Conservation (phyloP, 2,329 filamentous ascomycete genomes). For the Biscogniauxia sp. region DNA sequence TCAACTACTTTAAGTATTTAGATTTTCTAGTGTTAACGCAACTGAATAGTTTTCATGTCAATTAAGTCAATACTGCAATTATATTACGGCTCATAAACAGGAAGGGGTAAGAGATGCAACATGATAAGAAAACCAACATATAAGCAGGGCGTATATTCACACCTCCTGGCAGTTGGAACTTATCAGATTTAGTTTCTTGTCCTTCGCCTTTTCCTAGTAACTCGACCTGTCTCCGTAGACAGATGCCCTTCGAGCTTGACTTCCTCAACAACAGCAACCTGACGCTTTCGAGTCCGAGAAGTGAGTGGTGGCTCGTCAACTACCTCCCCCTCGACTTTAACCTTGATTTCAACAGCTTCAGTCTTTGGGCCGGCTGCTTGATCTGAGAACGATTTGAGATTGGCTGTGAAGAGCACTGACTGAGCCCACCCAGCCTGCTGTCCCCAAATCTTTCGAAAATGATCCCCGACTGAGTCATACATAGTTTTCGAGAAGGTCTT, state of each 20-base stretch:
- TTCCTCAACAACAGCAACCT: conserved; percentile 15
- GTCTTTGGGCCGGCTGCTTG: conserved; percentile 43
- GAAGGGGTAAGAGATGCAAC: too few species aligned
- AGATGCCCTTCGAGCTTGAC: conserved; percentile 20
- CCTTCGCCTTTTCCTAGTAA: conserved; percentile 20
- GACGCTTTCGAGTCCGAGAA: conserved; percentile 21
- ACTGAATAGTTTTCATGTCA: too few species aligned
- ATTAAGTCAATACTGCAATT: too few species aligned
- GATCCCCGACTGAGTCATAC: conserved; percentile 86
- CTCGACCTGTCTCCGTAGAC: conserved; percentile 6
- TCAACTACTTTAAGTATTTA: too few species aligned
- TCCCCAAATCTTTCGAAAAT: conserved; percentile 88
- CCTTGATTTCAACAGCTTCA: conserved; percentile 26
- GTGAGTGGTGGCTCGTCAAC: conserved; percentile 4
- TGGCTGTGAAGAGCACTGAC: conserved; percentile 92
- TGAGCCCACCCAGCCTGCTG: conserved; percentile 96
- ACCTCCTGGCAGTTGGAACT: too few species aligned
- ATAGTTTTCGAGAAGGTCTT: conserved; percentile 85
- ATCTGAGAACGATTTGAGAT: conserved; percentile 81
- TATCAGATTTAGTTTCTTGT: conserved; percentile 9
- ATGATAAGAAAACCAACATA: too few species aligned
- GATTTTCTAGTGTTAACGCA: too few species aligned
- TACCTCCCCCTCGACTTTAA: conserved; percentile 27
- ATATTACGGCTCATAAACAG: too few species aligned
- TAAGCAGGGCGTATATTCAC: too few species aligned